A percentile compares a stretch with the other conserved stretches of the same genome.
phyloP scores from a whole-genome alignment of 2,329 filamentous ascomycete species.

The Sclerotinia borealis region DNA sequence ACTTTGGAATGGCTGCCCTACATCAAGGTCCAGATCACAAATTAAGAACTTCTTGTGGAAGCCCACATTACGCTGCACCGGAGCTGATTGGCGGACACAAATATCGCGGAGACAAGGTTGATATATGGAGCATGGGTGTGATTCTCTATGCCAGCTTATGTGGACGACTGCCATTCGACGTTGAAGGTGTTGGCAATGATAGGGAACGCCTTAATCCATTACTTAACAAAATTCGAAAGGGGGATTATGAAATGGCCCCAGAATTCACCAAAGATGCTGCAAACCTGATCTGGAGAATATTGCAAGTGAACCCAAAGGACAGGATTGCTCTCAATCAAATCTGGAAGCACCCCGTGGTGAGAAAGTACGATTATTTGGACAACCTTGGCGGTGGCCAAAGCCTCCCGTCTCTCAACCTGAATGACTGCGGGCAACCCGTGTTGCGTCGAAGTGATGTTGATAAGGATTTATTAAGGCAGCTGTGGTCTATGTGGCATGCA shows the following conservation, averaged over 20 bases:
- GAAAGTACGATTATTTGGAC: constrained; percentile 74
- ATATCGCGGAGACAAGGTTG: constrained; percentile 80
- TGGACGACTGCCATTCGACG: constrained; percentile 75
- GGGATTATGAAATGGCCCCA: constrained; percentile 54
- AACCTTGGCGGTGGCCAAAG: constrained; percentile 39
- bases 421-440: constrained; percentile 56
- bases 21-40: constrained; percentile 72
- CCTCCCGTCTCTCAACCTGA: constrained; percentile 48
- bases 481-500: constrained; percentile 88
- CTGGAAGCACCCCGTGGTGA: constrained; percentile 81
- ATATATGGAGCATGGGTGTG: constrained; percentile 92
- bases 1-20: constrained; percentile 96
- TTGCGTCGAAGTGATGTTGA: constrained; percentile 65
- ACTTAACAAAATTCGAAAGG: constrained; percentile 54
- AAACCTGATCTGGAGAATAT: constrained; percentile 73
- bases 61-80: constrained; percentile 92
- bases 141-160: constrained; percentile 85
- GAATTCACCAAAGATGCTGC: constrained; percentile 62
- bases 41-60: constrained; percentile 86
- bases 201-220: constrained; percentile 47
- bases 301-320: constrained; percentile 69
- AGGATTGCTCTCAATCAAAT: constrained; percentile 77
- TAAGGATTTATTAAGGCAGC: constrained; percentile 72
- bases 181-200: constrained; percentile 23
- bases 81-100: constrained; percentile 73